A percentile compares a stretch with the other conserved stretches of the same genome.
These are phyloP conservation scores for Candida tetrigidarum DNA, from an alignment of 1,139 yeast genomes.

Conservation along the genomic window DNA sequence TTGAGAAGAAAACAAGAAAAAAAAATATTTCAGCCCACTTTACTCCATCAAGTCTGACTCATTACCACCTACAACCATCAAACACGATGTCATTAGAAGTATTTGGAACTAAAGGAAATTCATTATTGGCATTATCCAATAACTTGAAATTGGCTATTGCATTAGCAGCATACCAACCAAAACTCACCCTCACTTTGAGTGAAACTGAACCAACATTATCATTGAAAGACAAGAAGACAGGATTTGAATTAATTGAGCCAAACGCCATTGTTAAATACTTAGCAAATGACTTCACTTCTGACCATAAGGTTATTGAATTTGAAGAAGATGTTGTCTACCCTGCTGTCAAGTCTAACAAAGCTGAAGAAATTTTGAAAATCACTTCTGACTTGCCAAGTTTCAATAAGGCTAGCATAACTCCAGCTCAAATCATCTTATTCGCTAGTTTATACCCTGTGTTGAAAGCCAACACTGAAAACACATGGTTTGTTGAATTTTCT, in stretches of 20 bases:
- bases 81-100: constrained; percentile 29
- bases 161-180: constrained; percentile 37
- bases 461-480: constrained; percentile 21
- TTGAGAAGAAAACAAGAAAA: not conserved
- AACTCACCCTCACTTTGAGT: constrained; percentile 29
- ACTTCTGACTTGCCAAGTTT: constrained; percentile 17
- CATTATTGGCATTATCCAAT: constrained; percentile 47
- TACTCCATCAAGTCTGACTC: constrained; percentile 8
- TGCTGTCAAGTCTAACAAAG: constrained; percentile 34
- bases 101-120: constrained; percentile 46
- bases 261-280: constrained; percentile 83
- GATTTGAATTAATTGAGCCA: constrained; percentile 67
- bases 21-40: constrained; percentile 1
- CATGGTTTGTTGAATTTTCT: constrained; percentile 51
- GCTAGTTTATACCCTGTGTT: constrained; percentile 45
- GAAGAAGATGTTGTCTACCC: constrained; percentile 40
- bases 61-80: constrained; percentile 3
- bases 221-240: constrained; percentile 37
- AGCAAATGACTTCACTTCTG: constrained; percentile 46
- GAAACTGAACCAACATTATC: constrained; percentile 30
- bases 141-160: constrained; percentile 69
- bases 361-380: constrained; percentile 20
- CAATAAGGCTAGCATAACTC: constrained; percentile 27
- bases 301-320: constrained; percentile 22
- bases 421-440: constrained; percentile 52